phyloP scores from a whole-genome alignment of 257 asterid species.

The Solanum rostratum region DNA sequence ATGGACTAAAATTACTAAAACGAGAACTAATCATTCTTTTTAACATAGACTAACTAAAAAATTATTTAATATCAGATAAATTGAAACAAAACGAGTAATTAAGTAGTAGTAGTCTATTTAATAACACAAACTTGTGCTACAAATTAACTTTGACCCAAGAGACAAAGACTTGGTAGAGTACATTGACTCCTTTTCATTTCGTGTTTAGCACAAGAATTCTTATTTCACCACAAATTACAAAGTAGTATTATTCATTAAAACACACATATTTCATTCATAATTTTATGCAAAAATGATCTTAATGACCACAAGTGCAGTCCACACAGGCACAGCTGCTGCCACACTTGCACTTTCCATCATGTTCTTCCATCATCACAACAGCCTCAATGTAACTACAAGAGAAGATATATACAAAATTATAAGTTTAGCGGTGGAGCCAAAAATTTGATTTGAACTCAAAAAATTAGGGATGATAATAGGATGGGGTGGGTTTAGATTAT shows the following conservation, averaged over 20 bases:
- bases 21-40: no score
- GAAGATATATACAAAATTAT: not conserved
- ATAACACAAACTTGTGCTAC: not conserved
- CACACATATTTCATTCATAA: not conserved
- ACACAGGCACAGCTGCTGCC: slow-evolving; percentile 51
- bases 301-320: slow-evolving; percentile 49
- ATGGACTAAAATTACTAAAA: no score
- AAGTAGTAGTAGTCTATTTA: not conserved
- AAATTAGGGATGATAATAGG: no score
- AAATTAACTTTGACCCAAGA: not conserved
- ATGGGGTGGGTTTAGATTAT: no score
- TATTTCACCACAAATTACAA: not conserved
- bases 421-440: not conserved
- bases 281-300: not conserved
- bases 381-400: slow-evolving; percentile 37
- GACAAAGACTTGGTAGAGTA: not conserved
- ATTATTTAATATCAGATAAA: not conserved
- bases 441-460: no score
- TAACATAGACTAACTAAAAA: no score
- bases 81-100: not conserved
- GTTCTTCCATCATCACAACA: slow-evolving; percentile 31
- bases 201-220: not conserved
- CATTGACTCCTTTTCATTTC: not conserved
- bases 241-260: not conserved
- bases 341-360: slow-evolving; percentile 58